Percentiles rank a stretch among this genome's conserved stretches.
These are phyloP conservation scores for Penicillium bialowiezense DNA, from an alignment of 495 filamentous ascomycete genomes.

Conservation along the genomic window DNA sequence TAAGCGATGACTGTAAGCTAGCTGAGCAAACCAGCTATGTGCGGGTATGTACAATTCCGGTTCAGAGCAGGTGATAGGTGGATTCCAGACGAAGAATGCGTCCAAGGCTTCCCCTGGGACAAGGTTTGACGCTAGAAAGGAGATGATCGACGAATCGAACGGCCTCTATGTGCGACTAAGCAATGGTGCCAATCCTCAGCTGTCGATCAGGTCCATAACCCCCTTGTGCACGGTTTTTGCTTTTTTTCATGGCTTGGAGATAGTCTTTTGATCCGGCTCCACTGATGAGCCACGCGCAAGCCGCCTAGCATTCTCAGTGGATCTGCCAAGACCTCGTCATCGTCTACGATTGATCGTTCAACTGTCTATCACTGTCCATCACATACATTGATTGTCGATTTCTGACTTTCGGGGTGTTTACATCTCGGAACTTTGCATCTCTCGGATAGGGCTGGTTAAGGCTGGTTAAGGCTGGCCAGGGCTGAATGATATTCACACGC, in stretches of 20 bases:
- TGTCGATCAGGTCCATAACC: constrained; percentile 22
- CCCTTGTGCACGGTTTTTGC: constrained; percentile 8
- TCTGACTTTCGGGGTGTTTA: constrained; percentile 2
- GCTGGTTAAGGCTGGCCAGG: neutral
- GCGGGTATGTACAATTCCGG: constrained; percentile 1
- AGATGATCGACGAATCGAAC: constrained; percentile 26
- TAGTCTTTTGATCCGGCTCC: neutral
- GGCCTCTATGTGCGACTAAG: constrained; percentile 6
- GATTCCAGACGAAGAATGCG: constrained; percentile 19
- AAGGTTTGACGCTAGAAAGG: constrained; percentile 20
- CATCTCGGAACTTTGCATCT: neutral
- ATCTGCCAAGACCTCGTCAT: constrained; percentile 11
- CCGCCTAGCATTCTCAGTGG: neutral
- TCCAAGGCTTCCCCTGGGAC: constrained; percentile 5
- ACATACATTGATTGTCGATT: neutral
- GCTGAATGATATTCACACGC: neutral
- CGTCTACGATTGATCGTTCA: constrained; percentile 5
- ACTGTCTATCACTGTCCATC: constrained; percentile 1
- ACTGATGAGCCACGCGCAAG: constrained; percentile 3
- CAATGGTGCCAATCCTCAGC: constrained; percentile 16
- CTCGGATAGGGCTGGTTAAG: constrained; percentile 3
- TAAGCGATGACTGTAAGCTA: constrained; percentile 11
- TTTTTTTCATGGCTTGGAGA: neutral
- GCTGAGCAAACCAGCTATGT: constrained; percentile 12
- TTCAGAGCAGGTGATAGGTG: constrained; percentile 15